Conservation (phyloP, 352 stramenopile species). For the Pythium aphanidermatum region DNA sequence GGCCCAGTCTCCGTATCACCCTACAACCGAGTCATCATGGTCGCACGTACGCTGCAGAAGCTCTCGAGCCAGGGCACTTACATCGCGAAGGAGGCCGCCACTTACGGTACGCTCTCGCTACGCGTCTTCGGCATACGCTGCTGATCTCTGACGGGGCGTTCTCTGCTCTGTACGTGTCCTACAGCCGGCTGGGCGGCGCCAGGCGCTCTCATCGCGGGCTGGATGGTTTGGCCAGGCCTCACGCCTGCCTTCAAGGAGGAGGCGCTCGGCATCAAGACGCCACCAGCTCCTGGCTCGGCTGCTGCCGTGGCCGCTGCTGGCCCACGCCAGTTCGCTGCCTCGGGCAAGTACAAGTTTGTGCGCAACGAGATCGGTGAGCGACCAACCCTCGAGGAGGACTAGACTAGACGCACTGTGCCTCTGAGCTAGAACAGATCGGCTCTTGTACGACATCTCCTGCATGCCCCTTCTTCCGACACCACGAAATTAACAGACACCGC, state of each 20-base stretch:
- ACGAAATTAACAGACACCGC: too few species aligned
- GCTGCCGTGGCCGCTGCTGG: slow-evolving; percentile 13
- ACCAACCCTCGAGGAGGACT: slow-evolving; percentile 66
- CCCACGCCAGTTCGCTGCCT: slow-evolving; percentile 33
- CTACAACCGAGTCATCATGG: slow-evolving; percentile 17
- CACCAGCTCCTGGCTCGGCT: slow-evolving; percentile 13
- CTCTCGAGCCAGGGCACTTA: slow-evolving; percentile 33
- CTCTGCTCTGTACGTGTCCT: not conserved
- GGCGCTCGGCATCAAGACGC: slow-evolving; percentile 47
- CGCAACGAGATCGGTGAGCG: slow-evolving; percentile 66
- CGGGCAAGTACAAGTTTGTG: slow-evolving; percentile 80
- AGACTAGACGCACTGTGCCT: slow-evolving; percentile 10
- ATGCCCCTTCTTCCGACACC: too few species aligned
- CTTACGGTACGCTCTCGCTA: slow-evolving; percentile 29
- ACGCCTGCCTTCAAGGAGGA: slow-evolving; percentile 71
- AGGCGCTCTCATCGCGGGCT: slow-evolving; percentile 40
- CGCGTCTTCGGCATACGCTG: too few species aligned
- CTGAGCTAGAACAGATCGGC: too few species aligned
- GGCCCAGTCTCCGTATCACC: not conserved
- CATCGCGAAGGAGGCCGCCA: slow-evolving; percentile 45
- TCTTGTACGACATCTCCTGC: too few species aligned
- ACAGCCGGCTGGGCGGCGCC: slow-evolving; percentile 47
- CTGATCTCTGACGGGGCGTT: slow-evolving; percentile 3
- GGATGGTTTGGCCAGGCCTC: slow-evolving; percentile 67
- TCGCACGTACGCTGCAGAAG: slow-evolving; percentile 29